Evolutionary conservation across 495 filamentous ascomycete genomes (phyloP).

Genomic region (Trichoderma orchidacearum): DNA sequence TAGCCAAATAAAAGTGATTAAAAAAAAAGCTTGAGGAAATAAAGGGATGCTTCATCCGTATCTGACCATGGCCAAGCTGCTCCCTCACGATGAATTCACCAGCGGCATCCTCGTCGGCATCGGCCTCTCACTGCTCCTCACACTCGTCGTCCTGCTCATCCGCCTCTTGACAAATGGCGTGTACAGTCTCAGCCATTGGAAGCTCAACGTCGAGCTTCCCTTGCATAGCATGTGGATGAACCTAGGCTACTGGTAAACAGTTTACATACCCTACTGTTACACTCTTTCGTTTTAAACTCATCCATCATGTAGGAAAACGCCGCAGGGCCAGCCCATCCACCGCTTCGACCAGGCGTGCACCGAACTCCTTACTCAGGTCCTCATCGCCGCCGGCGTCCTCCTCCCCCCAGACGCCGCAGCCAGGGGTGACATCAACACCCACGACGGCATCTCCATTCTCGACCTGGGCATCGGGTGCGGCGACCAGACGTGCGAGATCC

Average conservation of each 20-base stretch:
- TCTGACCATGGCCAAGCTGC: no score
- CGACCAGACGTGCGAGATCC: conserved; percentile 28
- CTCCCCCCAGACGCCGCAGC: conserved; percentile 2
- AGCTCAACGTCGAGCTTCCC: conserved; percentile 11
- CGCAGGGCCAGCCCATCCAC: conserved; percentile 11
- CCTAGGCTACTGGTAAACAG: conserved; percentile 18
- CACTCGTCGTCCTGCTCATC: no score
- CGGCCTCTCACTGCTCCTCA: no score
- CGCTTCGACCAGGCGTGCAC: conserved; percentile 25
- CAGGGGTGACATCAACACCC: neutral
- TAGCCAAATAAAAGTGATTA: no score
- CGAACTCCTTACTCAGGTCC: conserved; percentile 27
- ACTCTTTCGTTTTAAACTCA: no score
- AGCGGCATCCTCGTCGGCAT: no score
- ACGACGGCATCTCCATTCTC: conserved; percentile 15
- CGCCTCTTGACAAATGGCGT: neutral
- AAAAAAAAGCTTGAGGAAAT: no score
- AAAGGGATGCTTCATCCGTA: no score
- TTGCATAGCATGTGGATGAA: conserved; percentile 22
- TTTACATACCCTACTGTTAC: neutral
- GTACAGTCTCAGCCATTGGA: conserved; percentile 3
- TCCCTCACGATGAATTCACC: no score
- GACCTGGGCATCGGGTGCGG: conserved; percentile 39
- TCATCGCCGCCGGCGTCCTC: conserved; percentile 19
- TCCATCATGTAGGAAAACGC: neutral